Evolutionary conservation across 2,329 filamentous ascomycete genomes (phyloP).

Genomic region (Hawksworthiomyces lignivorus): DNA sequence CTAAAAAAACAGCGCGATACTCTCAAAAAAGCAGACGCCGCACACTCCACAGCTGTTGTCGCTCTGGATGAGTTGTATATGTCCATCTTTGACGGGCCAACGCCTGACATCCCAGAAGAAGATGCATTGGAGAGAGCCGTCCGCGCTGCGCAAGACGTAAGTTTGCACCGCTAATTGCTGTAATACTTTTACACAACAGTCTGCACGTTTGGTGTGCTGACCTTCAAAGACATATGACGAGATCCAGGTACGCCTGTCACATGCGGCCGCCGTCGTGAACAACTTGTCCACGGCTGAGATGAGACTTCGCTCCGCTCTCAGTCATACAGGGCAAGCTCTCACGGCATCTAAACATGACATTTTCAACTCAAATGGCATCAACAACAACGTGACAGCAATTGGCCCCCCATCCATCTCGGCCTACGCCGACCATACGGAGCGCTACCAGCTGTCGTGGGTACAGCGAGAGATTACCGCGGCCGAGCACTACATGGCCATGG

Average conservation of each 20-base stretch:
- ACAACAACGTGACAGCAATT: too few relatives aligned
- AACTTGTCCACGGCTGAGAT: not conserved
- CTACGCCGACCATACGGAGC: not conserved
- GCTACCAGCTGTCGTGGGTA: not conserved
- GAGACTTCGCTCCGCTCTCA: not conserved
- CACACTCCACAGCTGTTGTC: not conserved
- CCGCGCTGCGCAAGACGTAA: not conserved
- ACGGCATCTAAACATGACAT: not conserved
- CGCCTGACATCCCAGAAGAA: not conserved
- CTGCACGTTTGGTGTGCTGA: too few relatives aligned
- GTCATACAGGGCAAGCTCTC: not conserved
- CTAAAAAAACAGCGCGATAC: not conserved
- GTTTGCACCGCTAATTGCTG: too few relatives aligned
- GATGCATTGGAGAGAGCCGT: not conserved
- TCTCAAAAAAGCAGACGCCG: not conserved
- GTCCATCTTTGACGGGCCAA: not conserved
- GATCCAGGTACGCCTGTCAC: not conserved
- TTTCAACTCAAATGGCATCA: not conserved
- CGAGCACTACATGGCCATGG: not conserved
- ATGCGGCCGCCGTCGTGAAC: not conserved
- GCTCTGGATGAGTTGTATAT: not conserved
- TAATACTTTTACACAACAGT: too few relatives aligned
- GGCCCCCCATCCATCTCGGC: not conserved
- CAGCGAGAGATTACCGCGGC: not conserved
- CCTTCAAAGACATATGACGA: slow-evolving; percentile 1